Percentiles rank a stretch among this genome's conserved stretches.
phyloP scores from a whole-genome alignment of 2,329 filamentous ascomycete species.

The Pyrenochaeta sp. region DNA sequence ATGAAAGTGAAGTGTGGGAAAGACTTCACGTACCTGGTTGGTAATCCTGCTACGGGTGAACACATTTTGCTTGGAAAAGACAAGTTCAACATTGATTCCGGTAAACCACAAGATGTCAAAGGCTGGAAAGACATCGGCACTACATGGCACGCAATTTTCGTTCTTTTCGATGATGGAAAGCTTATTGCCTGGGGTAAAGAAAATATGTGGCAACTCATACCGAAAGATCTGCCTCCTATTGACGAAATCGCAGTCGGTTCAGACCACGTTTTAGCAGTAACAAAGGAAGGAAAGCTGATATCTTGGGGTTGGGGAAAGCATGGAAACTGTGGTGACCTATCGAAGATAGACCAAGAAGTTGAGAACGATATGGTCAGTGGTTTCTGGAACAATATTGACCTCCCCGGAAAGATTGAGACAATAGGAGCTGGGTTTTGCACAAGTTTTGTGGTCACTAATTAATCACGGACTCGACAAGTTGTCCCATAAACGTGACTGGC shows the following conservation, averaged over 20 bases:
- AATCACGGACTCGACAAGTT: background rate
- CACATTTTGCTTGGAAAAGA: conserved; percentile 76
- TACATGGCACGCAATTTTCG: conserved; percentile 83
- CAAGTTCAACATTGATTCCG: conserved; percentile 72
- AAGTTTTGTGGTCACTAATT: conserved; percentile 34
- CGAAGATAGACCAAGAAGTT: conserved; percentile 12
- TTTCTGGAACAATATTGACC: conserved; percentile 38
- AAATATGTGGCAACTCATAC: conserved; percentile 83
- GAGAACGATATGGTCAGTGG: conserved; percentile 41
- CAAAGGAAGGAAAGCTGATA: conserved; percentile 71
- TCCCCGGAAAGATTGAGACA: conserved; percentile 29
- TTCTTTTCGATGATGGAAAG: conserved; percentile 68
- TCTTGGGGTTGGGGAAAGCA: conserved; percentile 98
- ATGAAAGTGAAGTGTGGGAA: conserved; percentile 77
- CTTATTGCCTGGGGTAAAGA: conserved; percentile 82
- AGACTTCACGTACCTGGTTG: conserved; percentile 82
- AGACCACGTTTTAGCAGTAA: conserved; percentile 84
- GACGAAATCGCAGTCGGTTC: conserved; percentile 80
- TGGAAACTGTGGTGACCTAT: conserved; percentile 80
- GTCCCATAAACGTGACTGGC: background rate
- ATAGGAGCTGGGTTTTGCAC: conserved; percentile 40
- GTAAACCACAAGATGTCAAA: conserved; percentile 62
- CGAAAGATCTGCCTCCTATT: conserved; percentile 66
- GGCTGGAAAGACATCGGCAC: conserved; percentile 75
- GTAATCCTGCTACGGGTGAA: conserved; percentile 62